Evolutionary conservation across 2,329 filamentous ascomycete genomes (phyloP), one percentile per base, ranked within the genome.

Genomic region (Cladophialophora exuberans): DNA sequence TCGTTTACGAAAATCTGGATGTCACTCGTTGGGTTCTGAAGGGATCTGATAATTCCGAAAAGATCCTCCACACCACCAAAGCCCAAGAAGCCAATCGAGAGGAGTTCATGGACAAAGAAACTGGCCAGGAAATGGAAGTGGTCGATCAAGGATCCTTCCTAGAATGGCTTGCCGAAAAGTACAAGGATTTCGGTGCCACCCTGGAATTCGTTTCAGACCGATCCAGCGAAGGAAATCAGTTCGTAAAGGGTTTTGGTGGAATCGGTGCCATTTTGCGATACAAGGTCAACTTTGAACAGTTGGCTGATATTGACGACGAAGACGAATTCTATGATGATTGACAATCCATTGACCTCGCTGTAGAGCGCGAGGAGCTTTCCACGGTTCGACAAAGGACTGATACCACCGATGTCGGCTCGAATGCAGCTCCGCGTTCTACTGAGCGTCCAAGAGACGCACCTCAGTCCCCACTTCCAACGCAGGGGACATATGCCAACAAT

Each of bases 281-380:
- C 86, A 97, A 97, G 82, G 90, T 99, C 82, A 99, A 99, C 82
- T 99, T 99, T 79, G 95, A 99, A 79, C 95, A 99, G 77, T 83
- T 99, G 75, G 88, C 88, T 75, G 94, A 97, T 73, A 82, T 88
- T 70, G 83, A 86, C 67, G 89, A 92, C 73, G 85, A 88, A 70
- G 92, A 96, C 73, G 89, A 94, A 72, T 93, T 97, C 73, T 93
- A 93, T 76, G 86, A 89, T 74, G 84, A 81, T 82, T 64, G 62
- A 64, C 62, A 64, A 64, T 64, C 56, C 56, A 48, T 52, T 48
- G 39, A 57, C 47, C 55, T 61, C 53, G 50, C 53, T 52, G 48
- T 44, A 25, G 45, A 60, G 33, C 82, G 86, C 90, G 92, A 96
- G 92, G 91, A 87, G 84, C 80, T 80, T 80, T 6, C 46, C n/a